Conservation (phyloP, 2,329 filamentous ascomycete genomes). For the Ceratocystis huliohia region DNA sequence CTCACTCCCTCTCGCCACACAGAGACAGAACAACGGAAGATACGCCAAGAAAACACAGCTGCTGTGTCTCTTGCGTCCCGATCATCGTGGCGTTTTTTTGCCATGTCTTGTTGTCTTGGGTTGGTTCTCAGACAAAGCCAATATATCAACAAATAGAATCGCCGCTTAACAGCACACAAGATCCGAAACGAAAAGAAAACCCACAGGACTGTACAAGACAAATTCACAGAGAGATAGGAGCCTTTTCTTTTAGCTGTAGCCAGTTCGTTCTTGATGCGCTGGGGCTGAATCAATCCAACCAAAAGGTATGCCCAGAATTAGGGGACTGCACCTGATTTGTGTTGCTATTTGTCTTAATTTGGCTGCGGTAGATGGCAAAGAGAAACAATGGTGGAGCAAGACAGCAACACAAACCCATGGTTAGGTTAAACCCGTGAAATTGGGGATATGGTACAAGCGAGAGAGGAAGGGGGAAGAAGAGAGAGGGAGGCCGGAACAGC, state of each 20-base stretch:
- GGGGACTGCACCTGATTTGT: too few species aligned
- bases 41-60: neutral
- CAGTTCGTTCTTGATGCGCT: neutral
- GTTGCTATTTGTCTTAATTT: too few species aligned
- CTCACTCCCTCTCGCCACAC: too few species aligned
- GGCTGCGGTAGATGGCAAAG: too few species aligned
- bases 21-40: neutral
- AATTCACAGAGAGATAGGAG: neutral
- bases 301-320: neutral
- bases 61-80: neutral
- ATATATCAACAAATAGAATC: conserved; percentile 3
- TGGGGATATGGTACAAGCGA: too few species aligned
- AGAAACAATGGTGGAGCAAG: too few species aligned
- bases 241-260: neutral
- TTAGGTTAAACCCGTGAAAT: too few species aligned
- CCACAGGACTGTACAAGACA: neutral
- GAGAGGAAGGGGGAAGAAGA: too few species aligned
- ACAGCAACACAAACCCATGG: too few species aligned
- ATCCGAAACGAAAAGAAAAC: neutral
- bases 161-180: neutral
- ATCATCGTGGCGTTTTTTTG: neutral
- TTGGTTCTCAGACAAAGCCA: neutral
- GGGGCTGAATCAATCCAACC: neutral
- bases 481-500: too few species aligned
- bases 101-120: neutral